Evolutionary conservation across 345 rosid genomes (phyloP), one percentile per base, ranked within the genome.

Genomic region (Eutrema japonicum): DNA sequence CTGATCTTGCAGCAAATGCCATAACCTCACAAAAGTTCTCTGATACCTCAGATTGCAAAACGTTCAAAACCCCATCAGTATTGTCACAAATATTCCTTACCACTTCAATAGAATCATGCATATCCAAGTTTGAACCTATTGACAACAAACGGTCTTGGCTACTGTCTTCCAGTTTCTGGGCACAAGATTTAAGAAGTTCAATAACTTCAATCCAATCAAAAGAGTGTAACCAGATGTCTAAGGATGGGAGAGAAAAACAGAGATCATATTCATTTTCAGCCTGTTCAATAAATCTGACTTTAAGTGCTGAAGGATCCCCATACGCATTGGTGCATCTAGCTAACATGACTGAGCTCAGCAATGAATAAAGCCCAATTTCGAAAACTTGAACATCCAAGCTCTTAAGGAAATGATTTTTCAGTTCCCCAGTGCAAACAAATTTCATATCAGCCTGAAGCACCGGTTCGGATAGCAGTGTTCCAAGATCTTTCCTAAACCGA

Each of bases 181-280:
- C 75, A 72, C 65, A 81, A 14, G 83, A 78, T 71, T 64, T 61
- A 14, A 57, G 70, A 61, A 80, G 67, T 68, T 82, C 84, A 76
- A 84, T 66, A 55, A 89, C 72, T 77, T 75, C 74, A 47, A 66
- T 74, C 97, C 96, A 93, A 49, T 85, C 86, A 38, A 63, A 49
- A 64, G 58, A 54, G 73, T 91, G 88, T 22, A 93, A 75, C 97
- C 96, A 93, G 68, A 93, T 71, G 74, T 83, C 82, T 53, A 91
- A 82, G 76, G 88, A 81, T 71, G 98, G 98, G 66, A 89, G 85
- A 73, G 83, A 79, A 66, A 93, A 53, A 48, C 66, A 67, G 72
- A 93, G 38, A 68, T 79, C 80, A 64, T 67, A 79, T 58, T 55
- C 80, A 70, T 72, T 79, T 30, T 66, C 76, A 73, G 57, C 83